Conservation (phyloP, 2,329 filamentous ascomycete genomes). For the Immersiporthe knoxdaviesiana region DNA sequence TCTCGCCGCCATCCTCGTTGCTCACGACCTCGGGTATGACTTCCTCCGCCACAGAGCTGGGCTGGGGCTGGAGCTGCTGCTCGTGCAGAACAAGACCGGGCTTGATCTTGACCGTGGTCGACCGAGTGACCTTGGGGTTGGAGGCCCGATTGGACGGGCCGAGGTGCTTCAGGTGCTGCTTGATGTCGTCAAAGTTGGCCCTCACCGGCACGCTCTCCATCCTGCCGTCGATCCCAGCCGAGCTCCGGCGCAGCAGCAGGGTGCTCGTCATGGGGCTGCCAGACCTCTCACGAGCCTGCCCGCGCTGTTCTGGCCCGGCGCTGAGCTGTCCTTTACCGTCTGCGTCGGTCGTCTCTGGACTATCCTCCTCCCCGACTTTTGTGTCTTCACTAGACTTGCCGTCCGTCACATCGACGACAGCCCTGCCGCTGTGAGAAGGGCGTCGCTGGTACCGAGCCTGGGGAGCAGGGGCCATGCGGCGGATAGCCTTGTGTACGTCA, state of each 20-base stretch:
- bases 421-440: constrained; percentile 36
- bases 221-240: constrained; percentile 57
- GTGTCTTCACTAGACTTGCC: constrained; percentile 32
- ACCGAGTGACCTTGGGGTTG: constrained; percentile 64
- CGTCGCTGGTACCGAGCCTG: constrained; percentile 62
- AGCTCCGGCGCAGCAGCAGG: constrained; percentile 62
- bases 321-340: constrained; percentile 38
- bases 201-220: constrained; percentile 57
- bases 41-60: constrained; percentile 34
- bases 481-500: constrained; percentile 96
- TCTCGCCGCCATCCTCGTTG: constrained; percentile 41
- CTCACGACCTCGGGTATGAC: constrained; percentile 23
- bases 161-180: constrained; percentile 65
- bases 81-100: constrained; percentile 38
- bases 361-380: constrained; percentile 37
- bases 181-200: constrained; percentile 65
- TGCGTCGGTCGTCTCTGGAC: constrained; percentile 34
- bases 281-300: constrained; percentile 46
- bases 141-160: constrained; percentile 69
- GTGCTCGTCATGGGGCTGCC: constrained; percentile 56
- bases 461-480: constrained; percentile 83
- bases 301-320: constrained; percentile 43
- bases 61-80: constrained; percentile 31
- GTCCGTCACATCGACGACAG: constrained; percentile 31
- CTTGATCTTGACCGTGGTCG: constrained; percentile 70